Conservation (phyloP, 2,329 filamentous ascomycete genomes). For the Chaetoscypha palmicola region DNA sequence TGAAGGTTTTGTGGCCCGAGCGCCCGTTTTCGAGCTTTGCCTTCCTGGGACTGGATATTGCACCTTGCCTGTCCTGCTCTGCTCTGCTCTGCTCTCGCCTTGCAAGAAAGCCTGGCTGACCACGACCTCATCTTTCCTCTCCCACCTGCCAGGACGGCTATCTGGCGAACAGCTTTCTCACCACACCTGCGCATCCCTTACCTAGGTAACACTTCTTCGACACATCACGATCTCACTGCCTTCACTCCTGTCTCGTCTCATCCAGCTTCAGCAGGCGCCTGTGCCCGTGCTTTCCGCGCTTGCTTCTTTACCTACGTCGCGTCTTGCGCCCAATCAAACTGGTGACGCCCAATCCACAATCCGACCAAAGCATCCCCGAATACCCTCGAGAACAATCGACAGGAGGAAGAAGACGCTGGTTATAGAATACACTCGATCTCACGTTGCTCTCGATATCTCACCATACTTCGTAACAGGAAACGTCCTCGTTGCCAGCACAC, state of each 20-base stretch:
- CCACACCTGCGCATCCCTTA: background rate
- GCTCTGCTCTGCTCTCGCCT: background rate
- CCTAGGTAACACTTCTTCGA: no score
- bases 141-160: background rate
- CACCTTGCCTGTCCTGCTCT: background rate
- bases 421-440: no score
- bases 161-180: background rate
- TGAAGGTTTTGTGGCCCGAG: no score
- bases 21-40: background rate
- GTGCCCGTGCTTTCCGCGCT: constrained; percentile 10
- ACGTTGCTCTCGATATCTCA: no score
- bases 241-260: background rate
- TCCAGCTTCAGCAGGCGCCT: background rate
- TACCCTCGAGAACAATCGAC: background rate
- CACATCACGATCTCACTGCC: no score
- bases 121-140: background rate
- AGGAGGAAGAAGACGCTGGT: no score
- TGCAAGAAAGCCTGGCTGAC: background rate
- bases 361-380: background rate
- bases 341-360: constrained; percentile 7
- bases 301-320: constrained; percentile 20
- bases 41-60: background rate
- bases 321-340: constrained; percentile 19
- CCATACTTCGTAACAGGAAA: no score
- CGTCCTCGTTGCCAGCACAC: no score